Percentiles rank a stretch among this genome's conserved stretches.
phyloP scores from a whole-genome alignment of 495 filamentous ascomycete species.

The Penicillium riverlandense region DNA sequence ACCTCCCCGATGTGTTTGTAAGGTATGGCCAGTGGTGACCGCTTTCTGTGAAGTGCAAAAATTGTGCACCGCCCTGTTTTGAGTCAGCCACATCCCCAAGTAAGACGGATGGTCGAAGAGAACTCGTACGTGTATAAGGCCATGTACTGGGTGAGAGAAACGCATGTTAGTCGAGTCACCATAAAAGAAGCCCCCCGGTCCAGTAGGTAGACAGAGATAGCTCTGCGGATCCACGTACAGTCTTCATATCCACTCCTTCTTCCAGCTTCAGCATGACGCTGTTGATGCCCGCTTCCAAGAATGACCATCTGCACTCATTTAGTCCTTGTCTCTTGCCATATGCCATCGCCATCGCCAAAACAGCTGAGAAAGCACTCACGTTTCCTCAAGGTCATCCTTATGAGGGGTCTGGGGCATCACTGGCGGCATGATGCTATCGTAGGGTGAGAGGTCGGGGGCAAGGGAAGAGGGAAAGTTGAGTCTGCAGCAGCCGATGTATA shows the following conservation, averaged over 20 bases:
- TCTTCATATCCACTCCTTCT: constrained; percentile 85
- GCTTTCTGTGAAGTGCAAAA: constrained; percentile 99
- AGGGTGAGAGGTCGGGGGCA: constrained; percentile 3
- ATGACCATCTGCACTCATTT: constrained; percentile 62
- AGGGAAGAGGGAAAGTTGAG: constrained; percentile 1
- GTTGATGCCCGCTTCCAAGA: constrained; percentile 78
- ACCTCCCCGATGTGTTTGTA: constrained; percentile 73
- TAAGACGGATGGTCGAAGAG: constrained; percentile 4
- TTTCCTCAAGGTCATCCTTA: constrained; percentile 76
- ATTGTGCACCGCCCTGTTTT: constrained; percentile 82
- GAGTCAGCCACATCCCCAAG: constrained; percentile 5
- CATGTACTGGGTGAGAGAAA: constrained; percentile 65
- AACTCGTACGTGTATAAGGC: constrained; percentile 81
- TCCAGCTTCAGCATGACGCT: constrained; percentile 89
- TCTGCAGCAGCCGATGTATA: background rate
- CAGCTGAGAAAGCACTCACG: constrained; percentile 46
- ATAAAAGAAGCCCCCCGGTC: background rate
- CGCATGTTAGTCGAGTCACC: constrained; percentile 4
- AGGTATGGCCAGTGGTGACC: constrained; percentile 45
- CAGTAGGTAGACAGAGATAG: background rate
- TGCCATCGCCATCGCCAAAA: no score
- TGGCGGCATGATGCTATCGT: constrained; percentile 24
- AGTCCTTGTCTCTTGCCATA: background rate
- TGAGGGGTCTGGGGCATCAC: constrained; percentile 48
- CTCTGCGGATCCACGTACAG: constrained; percentile 45